Conservation (phyloP, 108 stramenopile species). For the Nitzschia sp. region DNA sequence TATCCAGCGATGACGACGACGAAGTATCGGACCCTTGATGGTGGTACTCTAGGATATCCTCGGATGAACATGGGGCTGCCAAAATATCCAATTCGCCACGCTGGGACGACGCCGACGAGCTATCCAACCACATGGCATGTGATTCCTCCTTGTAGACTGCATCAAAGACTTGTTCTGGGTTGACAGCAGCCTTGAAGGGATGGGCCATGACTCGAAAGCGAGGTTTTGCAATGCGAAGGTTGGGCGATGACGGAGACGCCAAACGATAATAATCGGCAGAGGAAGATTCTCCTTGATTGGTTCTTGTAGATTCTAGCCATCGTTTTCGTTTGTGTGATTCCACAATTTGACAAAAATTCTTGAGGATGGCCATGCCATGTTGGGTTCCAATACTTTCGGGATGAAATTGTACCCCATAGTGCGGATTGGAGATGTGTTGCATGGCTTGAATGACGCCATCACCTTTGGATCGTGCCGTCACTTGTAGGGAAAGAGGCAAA, state of each 20-base stretch:
- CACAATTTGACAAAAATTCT: slow-evolving; percentile 63
- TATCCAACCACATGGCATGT: slow-evolving; percentile 73
- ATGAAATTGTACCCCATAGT: slow-evolving; percentile 96
- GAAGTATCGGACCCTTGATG: neutral
- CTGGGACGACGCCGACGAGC: slow-evolving; percentile 33
- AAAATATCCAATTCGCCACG: slow-evolving; percentile 36
- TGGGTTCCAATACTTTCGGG: slow-evolving; percentile 92
- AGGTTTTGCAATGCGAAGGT: neutral
- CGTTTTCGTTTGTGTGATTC: slow-evolving; percentile 8
- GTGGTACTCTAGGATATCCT: slow-evolving; percentile 26
- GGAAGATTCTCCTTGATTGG: neutral
- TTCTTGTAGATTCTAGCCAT: neutral
- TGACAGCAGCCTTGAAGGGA: neutral
- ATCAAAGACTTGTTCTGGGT: slow-evolving; percentile 34
- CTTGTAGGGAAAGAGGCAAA: slow-evolving; percentile 18
- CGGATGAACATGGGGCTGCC: slow-evolving; percentile 22
- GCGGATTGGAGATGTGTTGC: slow-evolving; percentile 70
- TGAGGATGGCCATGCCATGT: slow-evolving; percentile 53
- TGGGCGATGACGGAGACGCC: neutral
- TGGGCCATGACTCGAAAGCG: slow-evolving; percentile 29
- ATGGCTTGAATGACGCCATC: slow-evolving; percentile 78
- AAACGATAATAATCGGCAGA: neutral
- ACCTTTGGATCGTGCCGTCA: slow-evolving; percentile 22
- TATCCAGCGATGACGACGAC: slow-evolving; percentile 12
- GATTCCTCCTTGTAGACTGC: slow-evolving; percentile 22